Conservation (phyloP, 2,329 filamentous ascomycete species). For the Fusarium sp. region DNA sequence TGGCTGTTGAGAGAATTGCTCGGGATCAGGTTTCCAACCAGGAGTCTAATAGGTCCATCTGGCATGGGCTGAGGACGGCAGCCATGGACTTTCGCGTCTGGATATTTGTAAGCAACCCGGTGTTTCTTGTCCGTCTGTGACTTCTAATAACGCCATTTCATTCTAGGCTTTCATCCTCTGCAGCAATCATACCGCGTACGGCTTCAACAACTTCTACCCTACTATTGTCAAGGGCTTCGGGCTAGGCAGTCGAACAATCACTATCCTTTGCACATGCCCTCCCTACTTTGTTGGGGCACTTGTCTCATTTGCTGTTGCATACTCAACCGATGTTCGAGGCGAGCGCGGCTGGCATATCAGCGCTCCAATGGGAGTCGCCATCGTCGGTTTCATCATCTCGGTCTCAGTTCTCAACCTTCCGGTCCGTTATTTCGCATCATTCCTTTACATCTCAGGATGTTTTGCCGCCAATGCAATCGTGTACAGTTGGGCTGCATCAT, state of each 20-base stretch:
- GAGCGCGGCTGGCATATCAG: too few relatives aligned
- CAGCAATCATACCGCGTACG: background rate
- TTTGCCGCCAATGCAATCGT: background rate
- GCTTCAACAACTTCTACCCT: background rate
- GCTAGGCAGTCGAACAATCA: too few relatives aligned
- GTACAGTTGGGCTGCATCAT: background rate
- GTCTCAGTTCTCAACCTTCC: background rate
- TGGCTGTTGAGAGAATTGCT: too few relatives aligned
- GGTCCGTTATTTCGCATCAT: background rate
- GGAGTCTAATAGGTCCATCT: too few relatives aligned
- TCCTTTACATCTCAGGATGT: background rate
- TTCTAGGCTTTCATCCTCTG: background rate
- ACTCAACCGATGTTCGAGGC: too few relatives aligned
- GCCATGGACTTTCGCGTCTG: background rate
- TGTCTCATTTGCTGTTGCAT: too few relatives aligned
- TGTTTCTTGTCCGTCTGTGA: background rate
- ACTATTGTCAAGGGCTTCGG: too few relatives aligned
- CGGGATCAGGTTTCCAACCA: too few relatives aligned
- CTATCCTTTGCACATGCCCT: too few relatives aligned
- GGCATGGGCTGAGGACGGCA: background rate
- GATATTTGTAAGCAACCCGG: background rate
- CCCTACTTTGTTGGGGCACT: too few relatives aligned
- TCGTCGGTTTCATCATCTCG: background rate
- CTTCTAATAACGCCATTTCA: background rate
- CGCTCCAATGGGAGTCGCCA: background rate